Evolutionary conservation across 345 rosid species (phyloP).

Genomic region (Eucalyptus fibrosa): DNA sequence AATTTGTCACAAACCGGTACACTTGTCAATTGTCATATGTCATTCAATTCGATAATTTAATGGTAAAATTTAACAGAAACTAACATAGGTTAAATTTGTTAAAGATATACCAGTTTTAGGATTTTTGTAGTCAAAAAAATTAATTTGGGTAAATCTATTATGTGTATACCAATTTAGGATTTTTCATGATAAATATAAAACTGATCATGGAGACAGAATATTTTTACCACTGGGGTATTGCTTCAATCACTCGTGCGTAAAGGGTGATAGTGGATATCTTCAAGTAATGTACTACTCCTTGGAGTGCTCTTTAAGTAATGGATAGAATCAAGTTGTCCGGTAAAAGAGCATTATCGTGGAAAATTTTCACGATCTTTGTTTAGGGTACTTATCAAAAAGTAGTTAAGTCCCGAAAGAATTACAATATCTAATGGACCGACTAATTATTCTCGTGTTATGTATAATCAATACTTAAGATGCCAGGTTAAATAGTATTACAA

Average conservation of each 20-base stretch:
- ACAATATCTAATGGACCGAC: neutral
- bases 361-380: neutral
- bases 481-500: neutral
- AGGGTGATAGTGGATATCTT: neutral
- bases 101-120: rapidly evolving
- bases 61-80: no score
- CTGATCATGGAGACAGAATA: neutral
- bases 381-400: neutral
- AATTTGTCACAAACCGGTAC: no score
- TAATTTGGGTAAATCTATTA: no score
- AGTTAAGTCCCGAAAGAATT: neutral
- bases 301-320: neutral
- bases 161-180: no score
- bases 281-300: neutral
- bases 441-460: rapidly evolving
- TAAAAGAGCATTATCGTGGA: neutral
- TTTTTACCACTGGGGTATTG: neutral
- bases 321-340: neutral
- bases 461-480: neutral
- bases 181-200: neutral
- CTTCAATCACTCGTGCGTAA: neutral
- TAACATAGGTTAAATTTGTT: no score
- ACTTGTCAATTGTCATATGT: rapidly evolving
- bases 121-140: no score
- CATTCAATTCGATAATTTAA: no score